These are phyloP conservation scores for Centrapalus pauciflorus DNA, from an alignment of 129 eudicot species.

Conservation along the genomic window DNA sequence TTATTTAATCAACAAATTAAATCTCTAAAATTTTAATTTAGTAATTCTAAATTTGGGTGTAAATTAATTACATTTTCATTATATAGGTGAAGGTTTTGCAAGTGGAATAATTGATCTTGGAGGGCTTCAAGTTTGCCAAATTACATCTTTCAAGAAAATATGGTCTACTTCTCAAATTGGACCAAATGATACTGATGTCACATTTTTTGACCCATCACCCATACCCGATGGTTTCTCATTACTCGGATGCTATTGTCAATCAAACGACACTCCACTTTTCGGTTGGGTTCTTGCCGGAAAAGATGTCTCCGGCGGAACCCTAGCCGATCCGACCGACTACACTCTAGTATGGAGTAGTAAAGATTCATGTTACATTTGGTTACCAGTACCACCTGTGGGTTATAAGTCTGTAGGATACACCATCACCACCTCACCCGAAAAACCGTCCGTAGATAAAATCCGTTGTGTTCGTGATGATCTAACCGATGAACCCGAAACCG, in stretches of 20 bases:
- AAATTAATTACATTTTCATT: not conserved
- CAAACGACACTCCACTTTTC: slow-evolving; percentile 34
- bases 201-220: slow-evolving; percentile 41
- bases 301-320: slow-evolving; percentile 36
- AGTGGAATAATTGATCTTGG: slow-evolving; percentile 49
- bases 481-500: slow-evolving; percentile 35
- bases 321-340: slow-evolving; percentile 45
- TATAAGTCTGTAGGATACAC: slow-evolving; percentile 44
- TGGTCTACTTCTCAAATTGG: slow-evolving; percentile 39
- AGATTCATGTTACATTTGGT: slow-evolving; percentile 41
- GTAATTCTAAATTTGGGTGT: not conserved
- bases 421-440: slow-evolving; percentile 36
- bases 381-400: slow-evolving; percentile 55
- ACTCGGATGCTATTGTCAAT: slow-evolving; percentile 41
- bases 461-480: slow-evolving; percentile 48
- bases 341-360: slow-evolving; percentile 46
- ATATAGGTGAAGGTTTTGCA: slow-evolving; percentile 45
- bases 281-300: slow-evolving; percentile 56
- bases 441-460: slow-evolving; percentile 40
- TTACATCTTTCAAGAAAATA: slow-evolving; percentile 37
- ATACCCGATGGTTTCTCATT: slow-evolving; percentile 46
- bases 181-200: slow-evolving; percentile 26
- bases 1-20: not conserved
- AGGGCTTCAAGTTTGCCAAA: slow-evolving; percentile 43
- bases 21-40: not conserved